Percentiles rank a stretch among this genome's conserved stretches.
These are phyloP conservation scores for Cladorrhinum samala DNA, from an alignment of 495 filamentous ascomycete species.

Conservation along the genomic window DNA sequence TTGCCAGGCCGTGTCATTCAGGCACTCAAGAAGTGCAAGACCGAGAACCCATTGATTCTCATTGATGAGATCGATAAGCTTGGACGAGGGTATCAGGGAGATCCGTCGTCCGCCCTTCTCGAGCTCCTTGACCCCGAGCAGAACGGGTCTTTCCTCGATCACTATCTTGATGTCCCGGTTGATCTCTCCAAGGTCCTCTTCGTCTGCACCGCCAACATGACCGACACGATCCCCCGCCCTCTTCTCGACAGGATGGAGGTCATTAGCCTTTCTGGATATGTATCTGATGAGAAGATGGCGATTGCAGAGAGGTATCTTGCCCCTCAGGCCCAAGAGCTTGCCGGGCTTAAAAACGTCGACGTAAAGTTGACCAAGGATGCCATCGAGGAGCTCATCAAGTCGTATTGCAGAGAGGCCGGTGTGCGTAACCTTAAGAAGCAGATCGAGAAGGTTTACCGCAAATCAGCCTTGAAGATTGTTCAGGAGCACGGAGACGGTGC, in stretches of 20 bases:
- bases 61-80: slow-evolving; percentile 99
- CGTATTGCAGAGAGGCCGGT: slow-evolving; percentile 93
- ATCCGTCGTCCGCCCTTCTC: slow-evolving; percentile 89
- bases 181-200: slow-evolving; percentile 98
- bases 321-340: slow-evolving; percentile 83
- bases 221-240: slow-evolving; percentile 93
- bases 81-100: slow-evolving; percentile 89
- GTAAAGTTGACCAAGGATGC: slow-evolving; percentile 77
- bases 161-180: slow-evolving; percentile 98
- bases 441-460: slow-evolving; percentile 98
- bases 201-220: slow-evolving; percentile 99
- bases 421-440: slow-evolving; percentile 99
- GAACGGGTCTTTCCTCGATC: slow-evolving; percentile 94
- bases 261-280: slow-evolving; percentile 94
- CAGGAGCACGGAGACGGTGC: slow-evolving; percentile 87
- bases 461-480: slow-evolving; percentile 94
- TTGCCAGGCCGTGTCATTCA: slow-evolving; percentile 95
- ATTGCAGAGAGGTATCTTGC: slow-evolving; percentile 92
- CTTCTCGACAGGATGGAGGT: slow-evolving; percentile 97
- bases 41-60: slow-evolving; percentile 92
- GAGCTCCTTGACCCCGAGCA: slow-evolving; percentile 97
- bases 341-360: slow-evolving; percentile 84
- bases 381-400: slow-evolving; percentile 95
- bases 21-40: slow-evolving; percentile 98
- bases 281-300: slow-evolving; percentile 98